Evolutionary conservation across 1,139 yeast genomes (phyloP).

Genomic region (Meyerozyma carpophila): DNA sequence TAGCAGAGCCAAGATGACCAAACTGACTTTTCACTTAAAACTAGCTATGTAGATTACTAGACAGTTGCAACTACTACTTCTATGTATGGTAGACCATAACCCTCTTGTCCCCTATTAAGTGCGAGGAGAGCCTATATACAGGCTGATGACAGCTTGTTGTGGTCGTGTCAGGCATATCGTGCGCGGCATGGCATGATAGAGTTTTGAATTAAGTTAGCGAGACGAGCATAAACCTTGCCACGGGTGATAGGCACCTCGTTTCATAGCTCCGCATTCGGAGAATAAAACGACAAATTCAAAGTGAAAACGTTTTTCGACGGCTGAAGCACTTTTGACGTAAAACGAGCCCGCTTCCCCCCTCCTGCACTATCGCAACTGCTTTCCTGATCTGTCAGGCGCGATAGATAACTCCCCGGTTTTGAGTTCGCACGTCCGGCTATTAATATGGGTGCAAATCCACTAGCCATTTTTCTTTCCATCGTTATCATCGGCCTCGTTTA

Average conservation of each 20-base stretch:
- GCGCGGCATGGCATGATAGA: background rate
- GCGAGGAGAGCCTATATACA: background rate
- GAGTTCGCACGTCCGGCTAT: background rate
- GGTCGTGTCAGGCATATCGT: background rate
- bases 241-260: background rate
- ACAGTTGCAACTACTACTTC: too few species aligned
- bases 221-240: background rate
- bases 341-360: background rate
- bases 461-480: background rate
- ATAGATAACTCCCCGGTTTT: background rate
- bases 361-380: background rate
- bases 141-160: background rate
- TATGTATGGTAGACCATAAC: too few species aligned
- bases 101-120: too few species aligned
- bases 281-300: background rate
- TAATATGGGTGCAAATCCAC: background rate
- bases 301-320: background rate
- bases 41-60: too few species aligned
- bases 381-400: constrained; percentile 1
- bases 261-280: background rate
- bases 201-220: background rate
- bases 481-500: background rate
- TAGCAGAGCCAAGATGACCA: too few species aligned
- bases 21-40: too few species aligned
- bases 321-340: background rate